Evolutionary conservation across 73 alveolate species (phyloP), one percentile per base, ranked within the genome.

Genomic region (Paramecium pentaurelia): DNA sequence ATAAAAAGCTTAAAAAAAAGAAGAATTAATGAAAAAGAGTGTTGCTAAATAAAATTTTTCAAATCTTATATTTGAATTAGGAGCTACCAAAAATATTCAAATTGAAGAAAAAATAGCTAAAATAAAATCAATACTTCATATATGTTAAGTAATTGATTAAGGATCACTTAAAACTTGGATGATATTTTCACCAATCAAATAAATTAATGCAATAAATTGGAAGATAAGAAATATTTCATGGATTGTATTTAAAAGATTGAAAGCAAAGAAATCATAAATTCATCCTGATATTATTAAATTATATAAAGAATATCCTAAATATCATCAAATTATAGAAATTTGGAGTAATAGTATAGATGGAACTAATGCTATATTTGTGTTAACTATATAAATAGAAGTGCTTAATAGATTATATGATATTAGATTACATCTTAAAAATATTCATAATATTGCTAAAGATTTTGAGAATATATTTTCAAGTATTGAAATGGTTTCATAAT

Each of bases 341-440:
- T 75, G 60, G 68, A 37, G 68, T 30, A 75, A 45, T 37, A 37
- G 38, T 75, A 75, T 75, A 34, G 88, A 75, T 34, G 88, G 88
- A 6, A 75, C 64, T 16, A 75, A 75, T 75, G 88, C 88, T 36
- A 75, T 75, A 9, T 75, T 75, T 75, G 60, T 75, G 8, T 37
- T 75, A 12, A 37, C 58, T 12, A 75, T 75, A 8, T 37, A 37
- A 12, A 10, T 75, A 37, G 60, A 37, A 34, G 49, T 37, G 8
- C 9, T 32, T 2, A 27, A 32, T 75, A 10, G 37, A 75, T 1
- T 22, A 0, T 75, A 32, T 40, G 58, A 75, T 34, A 22, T 75
- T 32, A 12, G 88, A 75, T 37, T 75, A 20, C 60, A 75, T 37
- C 16, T 75, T 34, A 75, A 75, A 18, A 75, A 75, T 75, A 34